A percentile compares a stretch with the other conserved stretches of the same genome.
Conservation (phyloP, 768 basidiomycete genomes). For the Mrakia frigida region DNA sequence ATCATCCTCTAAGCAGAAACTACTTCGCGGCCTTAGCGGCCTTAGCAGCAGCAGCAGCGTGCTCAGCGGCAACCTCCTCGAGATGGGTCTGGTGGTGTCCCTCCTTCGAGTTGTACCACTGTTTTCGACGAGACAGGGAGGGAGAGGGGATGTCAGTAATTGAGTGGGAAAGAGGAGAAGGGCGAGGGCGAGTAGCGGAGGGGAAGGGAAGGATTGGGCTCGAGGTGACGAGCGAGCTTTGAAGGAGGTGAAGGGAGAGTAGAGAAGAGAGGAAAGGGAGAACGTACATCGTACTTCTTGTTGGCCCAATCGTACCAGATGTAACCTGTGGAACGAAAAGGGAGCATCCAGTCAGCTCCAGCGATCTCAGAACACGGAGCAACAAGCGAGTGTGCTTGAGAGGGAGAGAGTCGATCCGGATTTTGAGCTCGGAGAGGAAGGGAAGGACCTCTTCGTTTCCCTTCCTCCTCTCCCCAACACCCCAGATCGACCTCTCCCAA, state of each 20-base stretch:
- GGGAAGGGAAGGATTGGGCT: too few relatives aligned
- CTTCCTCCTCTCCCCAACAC: background rate
- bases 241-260: background rate
- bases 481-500: background rate
- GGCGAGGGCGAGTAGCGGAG: background rate
- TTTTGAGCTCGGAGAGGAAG: too few relatives aligned
- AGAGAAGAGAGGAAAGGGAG: background rate
- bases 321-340: background rate
- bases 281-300: conserved; percentile 27
- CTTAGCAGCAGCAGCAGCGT: background rate
- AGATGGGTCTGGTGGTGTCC: conserved; percentile 28
- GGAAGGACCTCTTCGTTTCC: background rate
- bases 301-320: conserved; percentile 10
- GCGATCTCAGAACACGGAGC: background rate
- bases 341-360: background rate
- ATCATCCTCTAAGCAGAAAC: background rate
- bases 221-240: background rate
- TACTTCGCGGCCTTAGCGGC: background rate
- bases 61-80: conserved; percentile 17
- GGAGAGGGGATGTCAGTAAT: too few relatives aligned
- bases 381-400: background rate
- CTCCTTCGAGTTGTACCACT: conserved; percentile 31
- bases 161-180: too few relatives aligned
- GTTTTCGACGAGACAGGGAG: too few relatives aligned
- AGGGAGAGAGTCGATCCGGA: background rate